Percentiles rank a stretch among this genome's conserved stretches.
Evolutionary conservation across 2,329 filamentous ascomycete genomes (phyloP).

Genomic region (Diaporthe citri): DNA sequence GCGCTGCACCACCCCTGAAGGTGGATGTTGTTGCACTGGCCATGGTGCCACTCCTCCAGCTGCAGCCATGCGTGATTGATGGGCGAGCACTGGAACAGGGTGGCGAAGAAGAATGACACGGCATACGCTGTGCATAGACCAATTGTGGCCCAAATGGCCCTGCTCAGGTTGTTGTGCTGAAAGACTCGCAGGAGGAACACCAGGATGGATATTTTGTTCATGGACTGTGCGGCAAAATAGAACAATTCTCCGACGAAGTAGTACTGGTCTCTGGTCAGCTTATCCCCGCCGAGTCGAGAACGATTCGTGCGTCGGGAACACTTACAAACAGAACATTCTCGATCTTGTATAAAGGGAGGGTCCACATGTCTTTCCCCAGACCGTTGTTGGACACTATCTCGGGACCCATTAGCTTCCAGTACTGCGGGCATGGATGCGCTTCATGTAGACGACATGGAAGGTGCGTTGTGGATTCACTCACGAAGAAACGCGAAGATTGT

Average conservation of each 20-base stretch:
- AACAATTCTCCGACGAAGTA: slow-evolving; percentile 22
- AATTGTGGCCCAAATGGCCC: neutral
- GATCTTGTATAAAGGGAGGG: slow-evolving; percentile 7
- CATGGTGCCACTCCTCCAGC: slow-evolving; percentile 18
- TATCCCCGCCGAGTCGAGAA: neutral
- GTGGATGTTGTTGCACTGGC: slow-evolving; percentile 22
- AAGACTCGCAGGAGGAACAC: slow-evolving; percentile 22
- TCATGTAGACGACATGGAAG: too few relatives aligned
- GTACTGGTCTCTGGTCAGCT: neutral
- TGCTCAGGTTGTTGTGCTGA: neutral
- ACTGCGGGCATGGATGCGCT: neutral
- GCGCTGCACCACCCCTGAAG: slow-evolving; percentile 36
- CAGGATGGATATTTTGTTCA: slow-evolving; percentile 20
- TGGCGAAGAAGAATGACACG: slow-evolving; percentile 17
- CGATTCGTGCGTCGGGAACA: too few relatives aligned
- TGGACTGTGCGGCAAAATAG: slow-evolving; percentile 9
- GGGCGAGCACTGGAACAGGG: neutral
- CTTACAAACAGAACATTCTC: slow-evolving; percentile 25
- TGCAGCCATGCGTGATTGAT: slow-evolving; percentile 23
- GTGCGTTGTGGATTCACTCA: neutral
- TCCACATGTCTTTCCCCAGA: slow-evolving; percentile 23
- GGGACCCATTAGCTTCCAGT: neutral
- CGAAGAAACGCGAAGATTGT: slow-evolving; percentile 12
- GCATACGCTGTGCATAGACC: neutral
- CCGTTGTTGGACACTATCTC: slow-evolving; percentile 1